Evolutionary conservation across 2,329 filamentous ascomycete genomes (phyloP).

Genomic region (Apiospora rasikravindrae): DNA sequence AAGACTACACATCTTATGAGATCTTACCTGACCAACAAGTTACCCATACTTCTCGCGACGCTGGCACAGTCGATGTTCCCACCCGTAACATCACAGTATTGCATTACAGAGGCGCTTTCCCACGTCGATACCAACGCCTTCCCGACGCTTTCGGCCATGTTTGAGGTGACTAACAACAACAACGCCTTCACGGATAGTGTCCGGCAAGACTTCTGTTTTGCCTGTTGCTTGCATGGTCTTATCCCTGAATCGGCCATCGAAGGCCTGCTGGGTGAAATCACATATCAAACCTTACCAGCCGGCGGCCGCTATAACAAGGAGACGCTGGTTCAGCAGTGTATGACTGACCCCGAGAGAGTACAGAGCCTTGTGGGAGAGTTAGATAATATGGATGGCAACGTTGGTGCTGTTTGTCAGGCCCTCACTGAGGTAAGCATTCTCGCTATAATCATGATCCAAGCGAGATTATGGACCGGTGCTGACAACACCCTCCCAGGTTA

Average conservation of each 20-base stretch:
- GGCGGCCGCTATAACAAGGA: slow-evolving; percentile 80
- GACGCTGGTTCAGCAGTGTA: slow-evolving; percentile 77
- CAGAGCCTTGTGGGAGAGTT: slow-evolving; percentile 81
- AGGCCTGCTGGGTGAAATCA: slow-evolving; percentile 80
- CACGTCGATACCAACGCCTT: slow-evolving; percentile 84
- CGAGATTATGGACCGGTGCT: not conserved
- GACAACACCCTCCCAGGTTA: slow-evolving; percentile 52
- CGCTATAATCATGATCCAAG: not conserved
- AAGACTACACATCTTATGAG: slow-evolving; percentile 74
- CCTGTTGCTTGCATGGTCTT: slow-evolving; percentile 87
- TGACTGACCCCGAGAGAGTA: slow-evolving; percentile 74
- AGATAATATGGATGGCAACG: slow-evolving; percentile 90
- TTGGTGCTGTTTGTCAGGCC: slow-evolving; percentile 81
- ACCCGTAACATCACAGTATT: slow-evolving; percentile 74
- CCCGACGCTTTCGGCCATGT: slow-evolving; percentile 63
- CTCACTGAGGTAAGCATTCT: slow-evolving; percentile 64
- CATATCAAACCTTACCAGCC: slow-evolving; percentile 77
- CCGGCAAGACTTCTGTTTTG: slow-evolving; percentile 80
- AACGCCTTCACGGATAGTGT: slow-evolving; percentile 64
- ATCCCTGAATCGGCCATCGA: slow-evolving; percentile 80
- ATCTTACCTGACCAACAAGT: slow-evolving; percentile 80
- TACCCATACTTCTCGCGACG: slow-evolving; percentile 59
- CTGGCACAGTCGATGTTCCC: slow-evolving; percentile 70
- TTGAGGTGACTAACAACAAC: slow-evolving; percentile 62
- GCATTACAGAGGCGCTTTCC: slow-evolving; percentile 73